Evolutionary conservation across 1,139 yeast genomes (phyloP).

Genomic region (Kodamaea arcana): DNA sequence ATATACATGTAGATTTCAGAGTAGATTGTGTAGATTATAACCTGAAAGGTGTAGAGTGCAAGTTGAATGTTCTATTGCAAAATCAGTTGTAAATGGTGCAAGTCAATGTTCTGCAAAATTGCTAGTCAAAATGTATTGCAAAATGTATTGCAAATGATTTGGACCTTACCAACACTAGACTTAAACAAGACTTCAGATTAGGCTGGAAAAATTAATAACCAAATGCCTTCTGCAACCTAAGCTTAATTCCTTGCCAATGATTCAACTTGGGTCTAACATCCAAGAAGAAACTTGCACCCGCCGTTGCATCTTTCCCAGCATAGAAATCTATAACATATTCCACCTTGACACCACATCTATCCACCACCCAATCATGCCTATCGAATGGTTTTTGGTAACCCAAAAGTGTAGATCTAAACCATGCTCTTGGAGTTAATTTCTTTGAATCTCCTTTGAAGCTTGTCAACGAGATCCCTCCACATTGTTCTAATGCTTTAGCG

Average conservation of each 20-base stretch:
- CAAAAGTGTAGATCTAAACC: constrained; percentile 56
- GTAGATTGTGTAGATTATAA: too few species aligned
- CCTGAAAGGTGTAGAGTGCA: too few species aligned
- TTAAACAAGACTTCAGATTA: too few species aligned
- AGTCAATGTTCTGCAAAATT: too few species aligned
- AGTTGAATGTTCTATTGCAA: too few species aligned
- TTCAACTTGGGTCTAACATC: constrained; percentile 93
- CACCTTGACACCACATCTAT: constrained; percentile 76
- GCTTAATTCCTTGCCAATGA: constrained; percentile 69
- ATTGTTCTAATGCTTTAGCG: constrained; percentile 42
- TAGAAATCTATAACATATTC: constrained; percentile 95
- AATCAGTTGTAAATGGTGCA: too few species aligned
- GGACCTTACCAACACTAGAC: too few species aligned
- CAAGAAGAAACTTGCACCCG: constrained; percentile 63
- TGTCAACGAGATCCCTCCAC: constrained; percentile 84
- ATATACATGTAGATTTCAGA: constrained; percentile 1
- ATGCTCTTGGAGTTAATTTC: constrained; percentile 84
- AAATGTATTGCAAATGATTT: too few species aligned
- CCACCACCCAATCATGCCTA: constrained; percentile 93
- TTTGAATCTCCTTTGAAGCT: constrained; percentile 87
- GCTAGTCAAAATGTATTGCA: too few species aligned
- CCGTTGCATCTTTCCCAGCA: constrained; percentile 48
- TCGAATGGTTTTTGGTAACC: constrained; percentile 85
- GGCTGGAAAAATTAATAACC: too few species aligned
- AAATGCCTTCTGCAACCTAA: constrained; percentile 58